A percentile compares a stretch with the other conserved stretches of the same genome.
phyloP scores from a whole-genome alignment of 192 early-diverging fungal genomes.

The Coemansia biformis region DNA sequence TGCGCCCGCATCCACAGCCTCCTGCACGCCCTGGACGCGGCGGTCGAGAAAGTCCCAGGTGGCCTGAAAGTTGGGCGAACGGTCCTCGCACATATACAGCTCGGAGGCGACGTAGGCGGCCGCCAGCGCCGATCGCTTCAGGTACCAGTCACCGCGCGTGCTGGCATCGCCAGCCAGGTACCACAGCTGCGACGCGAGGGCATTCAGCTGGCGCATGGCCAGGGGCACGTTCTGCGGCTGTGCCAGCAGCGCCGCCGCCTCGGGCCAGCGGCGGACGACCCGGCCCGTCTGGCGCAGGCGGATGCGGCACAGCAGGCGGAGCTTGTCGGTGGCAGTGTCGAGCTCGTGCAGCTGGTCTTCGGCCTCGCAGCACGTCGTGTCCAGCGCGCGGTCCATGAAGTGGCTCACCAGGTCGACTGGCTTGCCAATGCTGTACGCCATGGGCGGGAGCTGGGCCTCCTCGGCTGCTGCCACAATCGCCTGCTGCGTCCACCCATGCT shows the following conservation, averaged over 20 bases:
- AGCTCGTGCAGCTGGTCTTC: conserved; percentile 55
- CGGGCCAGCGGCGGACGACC: conserved; percentile 68
- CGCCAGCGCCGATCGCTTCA: conserved; percentile 72
- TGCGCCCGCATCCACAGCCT: conserved; percentile 47
- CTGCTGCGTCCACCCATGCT: conserved; percentile 70
- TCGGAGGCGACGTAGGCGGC: conserved; percentile 83
- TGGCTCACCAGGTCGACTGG: conserved; percentile 68
- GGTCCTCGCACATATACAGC: conserved; percentile 89
- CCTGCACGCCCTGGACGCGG: conserved; percentile 66
- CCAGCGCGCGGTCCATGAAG: conserved; percentile 64
- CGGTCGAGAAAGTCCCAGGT: conserved; percentile 78
- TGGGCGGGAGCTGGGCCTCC: conserved; percentile 63
- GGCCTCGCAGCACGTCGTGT: conserved; percentile 56
- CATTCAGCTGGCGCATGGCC: conserved; percentile 62
- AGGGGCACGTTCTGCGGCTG: conserved; percentile 70
- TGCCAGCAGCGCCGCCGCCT: conserved; percentile 70
- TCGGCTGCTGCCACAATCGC: conserved; percentile 60
- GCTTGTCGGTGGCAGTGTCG: conserved; percentile 49
- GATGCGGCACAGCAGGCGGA: conserved; percentile 56
- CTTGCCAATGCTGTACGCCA: conserved; percentile 64
- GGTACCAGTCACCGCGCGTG: conserved; percentile 83
- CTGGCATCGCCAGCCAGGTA: conserved; percentile 79
- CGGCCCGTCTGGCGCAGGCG: conserved; percentile 70
- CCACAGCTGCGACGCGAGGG: conserved; percentile 83
- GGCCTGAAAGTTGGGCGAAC: conserved; percentile 62